Evolutionary conservation across 2,329 filamentous ascomycete species (phyloP).

Genomic region (Colletotrichum spinosum): DNA sequence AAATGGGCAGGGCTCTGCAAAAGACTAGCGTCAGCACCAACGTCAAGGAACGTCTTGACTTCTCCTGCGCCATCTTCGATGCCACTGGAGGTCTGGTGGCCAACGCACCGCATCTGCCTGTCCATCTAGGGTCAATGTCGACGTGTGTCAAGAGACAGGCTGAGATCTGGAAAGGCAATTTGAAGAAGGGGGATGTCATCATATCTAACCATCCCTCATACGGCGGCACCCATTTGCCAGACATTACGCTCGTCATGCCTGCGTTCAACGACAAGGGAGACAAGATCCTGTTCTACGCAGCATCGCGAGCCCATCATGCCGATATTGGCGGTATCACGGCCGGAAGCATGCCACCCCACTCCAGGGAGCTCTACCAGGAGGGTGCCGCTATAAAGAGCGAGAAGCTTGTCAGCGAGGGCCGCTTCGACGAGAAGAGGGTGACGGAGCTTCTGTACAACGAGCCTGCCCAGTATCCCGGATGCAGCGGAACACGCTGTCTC

Average conservation of each 20-base stretch:
- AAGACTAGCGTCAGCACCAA: conserved; percentile 86
- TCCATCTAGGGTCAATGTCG: conserved; percentile 86
- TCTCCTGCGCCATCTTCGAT: conserved; percentile 85
- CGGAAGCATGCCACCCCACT: conserved; percentile 84
- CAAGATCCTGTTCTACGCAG: conserved; percentile 84
- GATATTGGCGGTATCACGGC: conserved; percentile 86
- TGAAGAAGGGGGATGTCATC: conserved; percentile 83
- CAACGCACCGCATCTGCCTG: conserved; percentile 83
- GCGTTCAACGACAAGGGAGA: conserved; percentile 75
- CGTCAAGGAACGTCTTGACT: conserved; percentile 85
- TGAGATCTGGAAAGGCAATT: conserved; percentile 80
- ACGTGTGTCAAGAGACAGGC: conserved; percentile 84
- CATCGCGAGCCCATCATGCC: conserved; percentile 84
- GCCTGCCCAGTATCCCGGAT: conserved; percentile 79
- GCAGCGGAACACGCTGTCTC: conserved; percentile 81
- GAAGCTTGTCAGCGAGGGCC: conserved; percentile 79
- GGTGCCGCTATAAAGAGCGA: conserved; percentile 73
- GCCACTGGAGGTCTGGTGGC: conserved; percentile 80
- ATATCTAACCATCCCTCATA: conserved; percentile 88
- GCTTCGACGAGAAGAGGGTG: conserved; percentile 83
- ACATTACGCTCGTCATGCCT: conserved; percentile 84
- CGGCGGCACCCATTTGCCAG: conserved; percentile 84
- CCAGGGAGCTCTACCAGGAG: conserved; percentile 71
- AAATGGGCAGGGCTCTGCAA: conserved; percentile 84
- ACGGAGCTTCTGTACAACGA: conserved; percentile 78